phyloP scores from a whole-genome alignment of 1,284 basidiomycete genomes.

The Fistulina hepatica region DNA sequence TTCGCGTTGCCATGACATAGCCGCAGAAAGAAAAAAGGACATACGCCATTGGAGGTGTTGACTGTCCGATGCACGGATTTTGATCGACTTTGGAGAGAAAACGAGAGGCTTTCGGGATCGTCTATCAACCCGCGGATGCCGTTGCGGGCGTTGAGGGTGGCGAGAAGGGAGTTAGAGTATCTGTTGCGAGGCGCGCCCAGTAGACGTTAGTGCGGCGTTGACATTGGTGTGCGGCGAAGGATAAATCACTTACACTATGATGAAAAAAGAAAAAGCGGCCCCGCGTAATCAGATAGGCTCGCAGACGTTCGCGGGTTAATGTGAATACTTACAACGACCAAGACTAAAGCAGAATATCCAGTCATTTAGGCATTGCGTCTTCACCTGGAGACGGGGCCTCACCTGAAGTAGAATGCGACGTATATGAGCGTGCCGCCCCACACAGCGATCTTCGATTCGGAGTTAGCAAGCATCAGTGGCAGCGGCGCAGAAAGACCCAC shows the following conservation, averaged over 20 bases:
- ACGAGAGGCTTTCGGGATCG: slow-evolving; percentile 33
- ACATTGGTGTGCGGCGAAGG: neutral
- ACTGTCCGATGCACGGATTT: slow-evolving; percentile 25
- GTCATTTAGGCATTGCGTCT: neutral
- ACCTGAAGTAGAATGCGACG: slow-evolving; percentile 43
- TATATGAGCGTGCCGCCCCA: slow-evolving; percentile 41
- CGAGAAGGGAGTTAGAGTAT: slow-evolving; percentile 45
- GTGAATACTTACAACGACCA: slow-evolving; percentile 12
- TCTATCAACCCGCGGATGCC: slow-evolving; percentile 30
- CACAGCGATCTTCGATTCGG: slow-evolving; percentile 30
- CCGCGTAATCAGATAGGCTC: neutral
- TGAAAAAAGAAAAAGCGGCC: neutral
- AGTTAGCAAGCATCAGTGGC: neutral
- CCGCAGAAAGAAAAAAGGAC: too few species aligned
- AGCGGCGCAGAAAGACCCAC: slow-evolving; percentile 22
- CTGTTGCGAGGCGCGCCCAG: neutral
- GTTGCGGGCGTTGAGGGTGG: slow-evolving; percentile 43
- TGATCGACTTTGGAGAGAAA: slow-evolving; percentile 35
- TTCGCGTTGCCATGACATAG: too few species aligned
- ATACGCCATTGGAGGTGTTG: slow-evolving; percentile 17
- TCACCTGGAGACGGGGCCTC: neutral
- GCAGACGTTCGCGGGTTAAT: neutral
- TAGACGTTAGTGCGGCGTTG: neutral
- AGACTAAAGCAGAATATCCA: neutral
- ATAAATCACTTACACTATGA: neutral